Base-by-base conservation (phyloP, 2,329 filamentous ascomycete species). In the Karstenula rhodostoma region DNA sequence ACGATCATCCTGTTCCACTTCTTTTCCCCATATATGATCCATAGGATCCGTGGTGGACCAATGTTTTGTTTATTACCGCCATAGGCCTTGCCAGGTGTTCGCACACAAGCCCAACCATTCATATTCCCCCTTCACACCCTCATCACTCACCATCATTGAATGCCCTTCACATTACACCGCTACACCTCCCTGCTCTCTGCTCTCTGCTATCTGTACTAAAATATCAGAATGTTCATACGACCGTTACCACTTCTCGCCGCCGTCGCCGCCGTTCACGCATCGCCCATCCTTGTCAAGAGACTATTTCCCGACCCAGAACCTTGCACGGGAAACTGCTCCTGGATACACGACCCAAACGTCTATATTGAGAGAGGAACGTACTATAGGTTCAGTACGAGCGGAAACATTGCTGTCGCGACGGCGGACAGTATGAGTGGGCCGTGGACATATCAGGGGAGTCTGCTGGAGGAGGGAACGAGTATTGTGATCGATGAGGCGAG, bases 361-460 rank as follows among this genome's bases (percentile, higher is more conserved):
- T 79, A 83, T 61, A 74, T 73, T 10, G 77, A 82, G 56, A 79
- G 83, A 57, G 77, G 78, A 0, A 78, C 62, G 0, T 85, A 84
- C 65, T 84, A 81, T 67, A 79, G 82, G 5, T 85, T 85, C 62
- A 81, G 82, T 0, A 84, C 83, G 0, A 79, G 79, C 13, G 79
- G 80, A 8, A 76, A 79, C 33, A 82, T 85, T 37, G 76, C 78
- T 1, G 79, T 84, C 50, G 79, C 80, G 7, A 81, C 79, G 12
- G 76, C 83, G 1, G 74, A 77, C 0, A 73, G 73, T 1, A 71
- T 85, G 3, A 67, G 71, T 6, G 84, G 83, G 0, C 82, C 83
- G 29, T 85, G 83, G 83, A 78, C 68, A 3, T 75, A 76, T 42
- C 63, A 79, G 40, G 83, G 83, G 1, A 74, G 78, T 4, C 73